phyloP scores from a whole-genome alignment of 2,329 filamentous ascomycete species.

The Boeremia exigua region DNA sequence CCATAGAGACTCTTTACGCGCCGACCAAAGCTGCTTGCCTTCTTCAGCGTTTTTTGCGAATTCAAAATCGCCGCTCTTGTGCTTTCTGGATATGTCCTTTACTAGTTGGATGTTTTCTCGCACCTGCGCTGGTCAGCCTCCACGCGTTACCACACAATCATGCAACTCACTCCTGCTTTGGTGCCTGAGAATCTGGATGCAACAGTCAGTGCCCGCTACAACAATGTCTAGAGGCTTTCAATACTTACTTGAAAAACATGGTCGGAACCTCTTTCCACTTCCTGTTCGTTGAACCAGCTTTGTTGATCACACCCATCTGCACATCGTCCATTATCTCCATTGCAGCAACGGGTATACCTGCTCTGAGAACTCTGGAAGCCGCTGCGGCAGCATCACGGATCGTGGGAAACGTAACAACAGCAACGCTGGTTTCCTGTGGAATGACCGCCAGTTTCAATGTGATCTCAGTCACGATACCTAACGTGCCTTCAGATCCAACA shows the following conservation, averaged over 20 bases:
- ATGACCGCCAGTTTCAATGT: slow-evolving; percentile 80
- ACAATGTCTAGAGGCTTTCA: too few species aligned
- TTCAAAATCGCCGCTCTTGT: slow-evolving; percentile 62
- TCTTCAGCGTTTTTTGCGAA: slow-evolving; percentile 62
- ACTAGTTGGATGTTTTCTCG: slow-evolving; percentile 77
- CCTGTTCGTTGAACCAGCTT: slow-evolving; percentile 71
- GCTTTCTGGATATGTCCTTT: slow-evolving; percentile 67
- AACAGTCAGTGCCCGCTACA: slow-evolving; percentile 28
- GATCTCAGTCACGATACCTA: slow-evolving; percentile 82
- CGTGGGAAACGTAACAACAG: slow-evolving; percentile 78
- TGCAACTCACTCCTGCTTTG: slow-evolving; percentile 60
- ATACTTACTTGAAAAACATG: slow-evolving; percentile 75
- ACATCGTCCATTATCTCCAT: slow-evolving; percentile 91
- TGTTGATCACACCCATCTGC: slow-evolving; percentile 83
- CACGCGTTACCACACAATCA: slow-evolving; percentile 14
- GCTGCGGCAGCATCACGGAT: slow-evolving; percentile 78
- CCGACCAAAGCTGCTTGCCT: slow-evolving; percentile 64
- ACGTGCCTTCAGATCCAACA: slow-evolving; percentile 80
- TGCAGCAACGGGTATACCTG: slow-evolving; percentile 74
- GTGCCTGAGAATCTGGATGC: slow-evolving; percentile 71
- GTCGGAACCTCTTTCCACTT: slow-evolving; percentile 79
- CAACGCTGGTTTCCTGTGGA: slow-evolving; percentile 77
- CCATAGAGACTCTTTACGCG: slow-evolving; percentile 66
- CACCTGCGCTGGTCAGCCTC: slow-evolving; percentile 56
- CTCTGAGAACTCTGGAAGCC: slow-evolving; percentile 76